Conservation (phyloP, 768 basidiomycete genomes). For the Mycena vitilis region DNA sequence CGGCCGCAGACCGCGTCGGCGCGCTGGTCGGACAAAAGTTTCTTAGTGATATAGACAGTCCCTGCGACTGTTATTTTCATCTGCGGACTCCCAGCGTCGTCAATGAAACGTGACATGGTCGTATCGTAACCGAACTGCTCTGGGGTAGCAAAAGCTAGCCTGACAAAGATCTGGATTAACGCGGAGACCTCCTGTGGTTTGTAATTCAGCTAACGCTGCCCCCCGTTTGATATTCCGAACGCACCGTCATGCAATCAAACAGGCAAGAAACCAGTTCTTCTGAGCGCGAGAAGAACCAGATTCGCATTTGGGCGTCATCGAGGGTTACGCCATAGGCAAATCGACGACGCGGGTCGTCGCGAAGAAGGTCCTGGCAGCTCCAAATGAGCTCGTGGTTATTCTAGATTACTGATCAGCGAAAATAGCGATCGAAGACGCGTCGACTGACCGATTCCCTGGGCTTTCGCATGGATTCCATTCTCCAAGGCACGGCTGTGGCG, state of each 20-base stretch:
- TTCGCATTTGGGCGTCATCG: neutral
- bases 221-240: too few species aligned
- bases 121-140: slow-evolving; percentile 13
- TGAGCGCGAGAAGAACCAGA: slow-evolving; percentile 6
- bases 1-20: neutral
- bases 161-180: neutral
- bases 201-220: neutral
- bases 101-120: slow-evolving; percentile 8
- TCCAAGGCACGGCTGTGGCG: too few species aligned
- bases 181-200: neutral
- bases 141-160: neutral
- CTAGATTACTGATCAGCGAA: neutral
- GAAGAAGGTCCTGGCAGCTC: neutral
- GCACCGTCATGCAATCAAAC: neutral
- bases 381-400: neutral
- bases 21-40: neutral
- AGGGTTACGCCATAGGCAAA: neutral
- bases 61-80: neutral
- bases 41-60: neutral
- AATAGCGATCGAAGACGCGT: neutral
- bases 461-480: too few species aligned
- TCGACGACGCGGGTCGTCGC: neutral
- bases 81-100: neutral
- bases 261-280: neutral
- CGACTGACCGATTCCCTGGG: too few species aligned